phyloP scores from a whole-genome alignment of 345 rosid species.

The Psidium friedrichsthalianum region DNA sequence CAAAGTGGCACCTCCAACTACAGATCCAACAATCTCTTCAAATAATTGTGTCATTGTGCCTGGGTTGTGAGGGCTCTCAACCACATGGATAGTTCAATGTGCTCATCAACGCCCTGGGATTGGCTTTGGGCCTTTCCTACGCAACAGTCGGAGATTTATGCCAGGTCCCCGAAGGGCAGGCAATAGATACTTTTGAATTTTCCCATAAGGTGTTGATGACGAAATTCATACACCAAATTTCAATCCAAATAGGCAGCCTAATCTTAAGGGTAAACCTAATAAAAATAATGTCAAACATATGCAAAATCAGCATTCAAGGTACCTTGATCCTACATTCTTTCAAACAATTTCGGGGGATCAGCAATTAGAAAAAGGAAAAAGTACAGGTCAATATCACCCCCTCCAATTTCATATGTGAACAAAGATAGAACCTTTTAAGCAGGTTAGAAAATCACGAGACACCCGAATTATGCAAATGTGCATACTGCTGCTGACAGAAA shows the following conservation, averaged over 20 bases:
- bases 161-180: too few species aligned
- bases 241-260: not conserved
- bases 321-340: not conserved
- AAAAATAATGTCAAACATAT: not conserved
- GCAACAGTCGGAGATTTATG: too few species aligned
- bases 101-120: too few species aligned
- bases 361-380: not conserved
- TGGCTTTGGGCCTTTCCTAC: too few species aligned
- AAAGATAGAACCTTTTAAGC: not conserved
- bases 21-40: too few species aligned
- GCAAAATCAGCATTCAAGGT: not conserved
- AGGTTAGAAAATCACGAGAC: not conserved
- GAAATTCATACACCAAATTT: not conserved
- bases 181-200: not conserved
- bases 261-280: not conserved
- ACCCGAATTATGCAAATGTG: not conserved
- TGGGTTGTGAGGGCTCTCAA: too few species aligned
- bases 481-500: not conserved
- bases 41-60: too few species aligned
- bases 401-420: not conserved
- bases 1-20: too few species aligned
- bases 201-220: not conserved
- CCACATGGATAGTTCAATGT: too few species aligned
- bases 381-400: not conserved
- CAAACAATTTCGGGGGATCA: not conserved